Evolutionary conservation across 805 yeast species (phyloP).

Genomic region (Schizosaccharomyces japonicus): DNA sequence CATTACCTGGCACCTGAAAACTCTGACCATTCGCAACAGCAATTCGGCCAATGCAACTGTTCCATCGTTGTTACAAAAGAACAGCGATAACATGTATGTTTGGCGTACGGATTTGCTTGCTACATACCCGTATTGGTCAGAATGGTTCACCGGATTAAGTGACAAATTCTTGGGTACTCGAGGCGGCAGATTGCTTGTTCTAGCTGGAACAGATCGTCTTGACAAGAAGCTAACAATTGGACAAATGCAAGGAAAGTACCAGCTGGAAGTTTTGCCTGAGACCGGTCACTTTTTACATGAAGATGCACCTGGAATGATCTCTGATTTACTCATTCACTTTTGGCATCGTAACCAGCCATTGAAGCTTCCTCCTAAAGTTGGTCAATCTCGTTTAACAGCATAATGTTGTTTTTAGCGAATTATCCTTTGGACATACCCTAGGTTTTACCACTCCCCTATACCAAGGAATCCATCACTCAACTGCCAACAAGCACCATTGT

Average conservation of each 20-base stretch:
- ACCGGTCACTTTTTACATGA: slow-evolving; percentile 93
- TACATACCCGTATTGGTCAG: slow-evolving; percentile 48
- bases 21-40: slow-evolving; percentile 29
- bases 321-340: slow-evolving; percentile 14
- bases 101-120: slow-evolving; percentile 45
- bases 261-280: slow-evolving; percentile 55
- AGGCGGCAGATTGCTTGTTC: slow-evolving; percentile 43
- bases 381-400: too few relatives aligned
- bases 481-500: too few relatives aligned
- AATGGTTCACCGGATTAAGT: slow-evolving; percentile 61
- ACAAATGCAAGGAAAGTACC: slow-evolving; percentile 92
- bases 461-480: too few relatives aligned
- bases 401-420: too few relatives aligned
- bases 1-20: slow-evolving; percentile 55
- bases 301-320: slow-evolving; percentile 52
- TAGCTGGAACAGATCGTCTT: slow-evolving; percentile 74
- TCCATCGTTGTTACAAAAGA: slow-evolving; percentile 32
- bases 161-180: slow-evolving; percentile 24
- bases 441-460: too few relatives aligned
- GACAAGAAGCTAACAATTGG: slow-evolving; percentile 76
- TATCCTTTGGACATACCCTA: too few relatives aligned
- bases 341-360: slow-evolving; percentile 3
- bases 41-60: slow-evolving; percentile 55
- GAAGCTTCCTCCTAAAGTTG: neutral
- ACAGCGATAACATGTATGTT: slow-evolving; percentile 10